Evolutionary conservation across 73 alveolate genomes (phyloP).

Genomic region (Urostyla sp.): DNA sequence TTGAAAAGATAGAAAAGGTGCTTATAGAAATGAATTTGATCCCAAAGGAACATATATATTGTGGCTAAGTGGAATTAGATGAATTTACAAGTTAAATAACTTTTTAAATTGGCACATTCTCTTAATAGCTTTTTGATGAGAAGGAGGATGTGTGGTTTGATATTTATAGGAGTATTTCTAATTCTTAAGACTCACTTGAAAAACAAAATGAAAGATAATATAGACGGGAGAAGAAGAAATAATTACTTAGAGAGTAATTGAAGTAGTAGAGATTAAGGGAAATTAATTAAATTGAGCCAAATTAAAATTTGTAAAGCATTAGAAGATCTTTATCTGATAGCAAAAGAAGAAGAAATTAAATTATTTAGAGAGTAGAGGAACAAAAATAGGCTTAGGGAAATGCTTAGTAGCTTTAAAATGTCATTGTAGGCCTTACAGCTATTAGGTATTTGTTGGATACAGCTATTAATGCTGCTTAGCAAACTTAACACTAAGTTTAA

Average conservation of each 20-base stretch:
- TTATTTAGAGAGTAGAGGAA: background rate
- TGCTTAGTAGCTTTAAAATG: background rate
- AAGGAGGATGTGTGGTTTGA: constrained; percentile 63
- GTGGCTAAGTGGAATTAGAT: constrained; percentile 10
- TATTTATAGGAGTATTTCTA: constrained; percentile 20
- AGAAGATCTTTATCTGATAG: background rate
- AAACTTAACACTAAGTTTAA: background rate
- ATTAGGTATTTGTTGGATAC: constrained; percentile 41
- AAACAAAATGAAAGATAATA: background rate
- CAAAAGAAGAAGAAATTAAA: background rate
- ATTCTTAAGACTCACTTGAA: background rate
- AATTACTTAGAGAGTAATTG: background rate
- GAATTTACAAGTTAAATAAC: background rate
- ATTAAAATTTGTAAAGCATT: background rate
- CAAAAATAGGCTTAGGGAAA: background rate
- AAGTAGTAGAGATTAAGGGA: background rate
- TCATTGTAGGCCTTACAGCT: constrained; percentile 41
- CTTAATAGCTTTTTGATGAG: background rate
- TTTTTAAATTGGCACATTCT: background rate
- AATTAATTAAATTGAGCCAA: background rate
- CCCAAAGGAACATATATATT: constrained; percentile 33
- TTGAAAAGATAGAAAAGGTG: constrained; percentile 60
- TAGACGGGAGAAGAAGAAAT: constrained; percentile 19
- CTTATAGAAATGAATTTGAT: constrained; percentile 25
- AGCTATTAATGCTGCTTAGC: constrained; percentile 21